Evolutionary conservation across 1,284 basidiomycete genomes (phyloP), one percentile per base, ranked within the genome.

Genomic region (Macrocystidia cucumis): DNA sequence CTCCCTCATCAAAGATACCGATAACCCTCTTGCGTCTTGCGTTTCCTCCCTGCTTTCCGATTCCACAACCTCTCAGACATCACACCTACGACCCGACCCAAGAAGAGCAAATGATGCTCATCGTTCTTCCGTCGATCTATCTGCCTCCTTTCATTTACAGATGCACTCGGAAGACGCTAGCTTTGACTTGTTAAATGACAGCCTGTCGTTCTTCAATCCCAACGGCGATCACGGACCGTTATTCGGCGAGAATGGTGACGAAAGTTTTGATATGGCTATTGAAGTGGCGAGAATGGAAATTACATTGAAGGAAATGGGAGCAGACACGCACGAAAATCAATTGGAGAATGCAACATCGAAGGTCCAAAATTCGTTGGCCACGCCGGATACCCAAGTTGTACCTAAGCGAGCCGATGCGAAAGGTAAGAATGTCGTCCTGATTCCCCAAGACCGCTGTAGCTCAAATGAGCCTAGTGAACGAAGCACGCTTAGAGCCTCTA

Each of bases 141-240:
- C 75, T 20, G 55, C 69, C 3, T 74, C 74, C 0, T 76, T 79
- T 51, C 67, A 67, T 28, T 48, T 76, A 29, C 73, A 78, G 32
- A 55, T 78, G 37, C 62, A 66, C 36, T 69, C 65, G 5, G 59
- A 58, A n/a, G 75, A 78, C 6, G 59, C 66, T 39, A 74, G 72
- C 17, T 79, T 79, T 44, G 75, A 81, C 48, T 48, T 79, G 32
- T 46, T 81, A 38, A 78, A 77, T 45, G 78, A 79, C 52, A 72
- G 68, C 42, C 67, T 79, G 29, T 76, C 74, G 1, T 72, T 79
- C 48, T 60, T 76, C 7, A 50, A 44, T 13, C 37, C 50, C 29
- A 59, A 60, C 24, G 58, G 57, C 12, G 60, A 60, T 17, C n/a
- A n/a, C n/a, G n/a, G n/a, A n/a, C n/a, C n/a, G n/a, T n/a, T n/a